A percentile compares a stretch with the other conserved stretches of the same genome.
Conservation (phyloP, 169 alveolate species). For the Eimeria maxima region DNA sequence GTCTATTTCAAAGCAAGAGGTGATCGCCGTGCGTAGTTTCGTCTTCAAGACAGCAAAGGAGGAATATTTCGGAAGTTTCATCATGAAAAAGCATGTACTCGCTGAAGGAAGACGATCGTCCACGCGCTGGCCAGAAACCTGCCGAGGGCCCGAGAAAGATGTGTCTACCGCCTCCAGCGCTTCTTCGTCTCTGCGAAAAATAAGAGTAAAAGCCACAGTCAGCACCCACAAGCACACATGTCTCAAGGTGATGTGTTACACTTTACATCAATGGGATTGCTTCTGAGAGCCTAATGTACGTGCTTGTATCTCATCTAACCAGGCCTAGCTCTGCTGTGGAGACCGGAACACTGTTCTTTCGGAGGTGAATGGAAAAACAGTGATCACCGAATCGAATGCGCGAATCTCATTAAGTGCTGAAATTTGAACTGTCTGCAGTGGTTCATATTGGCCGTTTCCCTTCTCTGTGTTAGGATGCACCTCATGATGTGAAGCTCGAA, state of each 20-base stretch:
- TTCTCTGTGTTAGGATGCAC: slow-evolving; percentile 22
- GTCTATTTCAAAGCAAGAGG: slow-evolving; percentile 94
- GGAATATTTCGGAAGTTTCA: slow-evolving; percentile 93
- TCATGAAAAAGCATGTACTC: slow-evolving; percentile 94
- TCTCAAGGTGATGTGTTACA: neutral
- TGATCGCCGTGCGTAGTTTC: slow-evolving; percentile 92
- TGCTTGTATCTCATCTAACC: too few species aligned
- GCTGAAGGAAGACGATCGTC: slow-evolving; percentile 95
- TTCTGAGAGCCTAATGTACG: too few species aligned
- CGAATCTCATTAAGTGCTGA: too few species aligned
- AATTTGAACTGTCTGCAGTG: too few species aligned
- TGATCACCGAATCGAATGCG: too few species aligned
- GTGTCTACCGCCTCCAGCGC: slow-evolving; percentile 79
- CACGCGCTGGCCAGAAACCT: slow-evolving; percentile 51
- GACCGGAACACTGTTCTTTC: too few species aligned
- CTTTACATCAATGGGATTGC: neutral
- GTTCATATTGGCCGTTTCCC: too few species aligned
- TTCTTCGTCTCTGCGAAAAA: slow-evolving; percentile 78
- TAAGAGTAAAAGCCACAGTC: too few species aligned
- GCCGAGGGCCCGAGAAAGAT: slow-evolving; percentile 69
- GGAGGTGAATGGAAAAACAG: too few species aligned
- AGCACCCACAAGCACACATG: neutral
- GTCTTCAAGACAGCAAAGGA: slow-evolving; percentile 89
- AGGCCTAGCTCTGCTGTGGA: too few species aligned
- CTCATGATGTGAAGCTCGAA: slow-evolving; percentile 92